A percentile compares a stretch with the other conserved stretches of the same genome.
Conservation (phyloP, 495 filamentous ascomycete species). For the Penicillium nucicola region DNA sequence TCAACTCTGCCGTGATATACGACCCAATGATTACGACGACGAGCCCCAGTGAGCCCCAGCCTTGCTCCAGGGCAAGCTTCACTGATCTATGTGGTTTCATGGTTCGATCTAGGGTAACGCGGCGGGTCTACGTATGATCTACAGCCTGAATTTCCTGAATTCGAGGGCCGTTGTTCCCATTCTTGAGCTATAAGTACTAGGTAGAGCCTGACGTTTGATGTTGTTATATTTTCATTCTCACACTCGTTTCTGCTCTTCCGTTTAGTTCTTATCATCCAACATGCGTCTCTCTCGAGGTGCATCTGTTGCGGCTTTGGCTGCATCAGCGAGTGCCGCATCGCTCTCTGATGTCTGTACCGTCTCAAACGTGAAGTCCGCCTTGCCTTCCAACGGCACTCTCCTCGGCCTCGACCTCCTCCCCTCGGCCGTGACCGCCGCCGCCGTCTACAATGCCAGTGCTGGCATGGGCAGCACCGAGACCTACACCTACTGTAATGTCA, state of each 20-base stretch:
- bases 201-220: not conserved
- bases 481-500: slow-evolving; percentile 37
- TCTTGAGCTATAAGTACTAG: not conserved
- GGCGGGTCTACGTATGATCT: not conserved
- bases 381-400: slow-evolving; percentile 34
- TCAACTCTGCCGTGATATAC: not conserved
- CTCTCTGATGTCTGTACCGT: slow-evolving; percentile 32
- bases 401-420: slow-evolving; percentile 29
- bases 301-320: slow-evolving; percentile 24
- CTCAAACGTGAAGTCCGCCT: slow-evolving; percentile 26
- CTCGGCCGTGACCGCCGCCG: slow-evolving; percentile 24
- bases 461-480: slow-evolving; percentile 15
- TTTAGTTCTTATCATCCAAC: not conserved
- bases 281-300: slow-evolving; percentile 25
- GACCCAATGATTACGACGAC: not conserved
- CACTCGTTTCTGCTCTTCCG: slow-evolving; percentile 3
- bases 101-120: no score
- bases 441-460: slow-evolving; percentile 23
- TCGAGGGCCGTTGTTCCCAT: not conserved
- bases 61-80: not conserved
- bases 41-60: no score
- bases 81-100: not conserved
- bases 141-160: not conserved
- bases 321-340: slow-evolving; percentile 25
- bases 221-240: not conserved